These are phyloP conservation scores for Acanthamoeba castellanii DNA, from an alignment of 208 protist species.

Conservation along the genomic window DNA sequence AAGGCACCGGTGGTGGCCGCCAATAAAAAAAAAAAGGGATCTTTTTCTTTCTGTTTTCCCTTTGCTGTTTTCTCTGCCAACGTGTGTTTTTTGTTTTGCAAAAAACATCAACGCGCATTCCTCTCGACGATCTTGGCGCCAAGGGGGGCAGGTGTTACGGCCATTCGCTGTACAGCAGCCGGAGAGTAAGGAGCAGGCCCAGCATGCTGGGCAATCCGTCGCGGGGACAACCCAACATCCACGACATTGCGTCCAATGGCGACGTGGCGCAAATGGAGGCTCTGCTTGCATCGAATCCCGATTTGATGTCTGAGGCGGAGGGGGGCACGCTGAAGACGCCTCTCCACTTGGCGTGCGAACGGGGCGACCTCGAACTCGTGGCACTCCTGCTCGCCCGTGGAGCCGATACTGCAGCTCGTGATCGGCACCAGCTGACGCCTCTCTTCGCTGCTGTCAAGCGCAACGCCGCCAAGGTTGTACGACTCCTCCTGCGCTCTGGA, in stretches of 20 bases:
- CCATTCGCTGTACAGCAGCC: too few relatives aligned
- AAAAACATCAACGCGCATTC: too few relatives aligned
- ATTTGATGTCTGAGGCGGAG: background rate
- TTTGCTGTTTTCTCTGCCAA: too few relatives aligned
- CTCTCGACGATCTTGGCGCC: too few relatives aligned
- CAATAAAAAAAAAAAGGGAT: too few relatives aligned
- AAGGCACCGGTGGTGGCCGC: too few relatives aligned
- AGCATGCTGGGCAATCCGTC: too few relatives aligned
- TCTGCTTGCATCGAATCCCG: background rate
- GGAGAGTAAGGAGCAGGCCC: too few relatives aligned
- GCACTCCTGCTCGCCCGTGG: background rate
- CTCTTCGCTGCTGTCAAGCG: slow-evolving; percentile 43
- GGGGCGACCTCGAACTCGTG: background rate
- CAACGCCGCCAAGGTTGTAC: background rate
- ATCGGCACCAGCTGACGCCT: background rate
- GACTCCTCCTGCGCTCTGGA: background rate
- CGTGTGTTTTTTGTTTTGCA: too few relatives aligned
- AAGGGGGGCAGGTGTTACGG: too few relatives aligned
- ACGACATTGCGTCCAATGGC: background rate
- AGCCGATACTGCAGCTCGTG: background rate
- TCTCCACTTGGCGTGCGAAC: slow-evolving; percentile 9
- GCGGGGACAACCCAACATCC: background rate
- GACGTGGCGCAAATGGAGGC: background rate
- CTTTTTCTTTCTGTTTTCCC: too few relatives aligned
- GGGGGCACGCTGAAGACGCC: background rate